phyloP scores from a whole-genome alignment of 2,329 filamentous ascomycete genomes.

The Curvularia lunata region DNA sequence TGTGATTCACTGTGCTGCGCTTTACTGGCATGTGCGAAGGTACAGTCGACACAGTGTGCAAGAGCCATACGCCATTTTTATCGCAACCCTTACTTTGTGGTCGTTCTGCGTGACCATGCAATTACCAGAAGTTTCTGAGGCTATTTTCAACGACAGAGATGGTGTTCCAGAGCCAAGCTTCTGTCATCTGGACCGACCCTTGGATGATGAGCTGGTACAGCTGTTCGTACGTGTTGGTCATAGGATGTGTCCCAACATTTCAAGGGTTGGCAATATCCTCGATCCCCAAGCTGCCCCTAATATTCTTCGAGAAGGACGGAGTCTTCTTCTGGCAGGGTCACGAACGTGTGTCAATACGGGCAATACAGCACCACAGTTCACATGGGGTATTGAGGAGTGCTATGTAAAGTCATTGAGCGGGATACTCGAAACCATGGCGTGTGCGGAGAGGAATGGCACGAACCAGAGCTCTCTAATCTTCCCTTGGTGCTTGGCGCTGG shows the following conservation, averaged over 20 bases:
- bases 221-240: constrained; percentile 59
- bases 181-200: constrained; percentile 62
- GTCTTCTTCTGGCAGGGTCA: not conserved
- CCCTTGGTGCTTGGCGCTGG: constrained; percentile 1
- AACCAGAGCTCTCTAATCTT: not conserved
- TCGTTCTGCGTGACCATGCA: constrained; percentile 49
- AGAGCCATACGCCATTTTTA: constrained; percentile 55
- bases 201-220: constrained; percentile 61
- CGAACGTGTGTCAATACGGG: not conserved
- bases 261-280: constrained; percentile 61
- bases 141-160: constrained; percentile 10
- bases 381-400: not conserved
- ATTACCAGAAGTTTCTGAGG: constrained; percentile 15
- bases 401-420: constrained; percentile 1
- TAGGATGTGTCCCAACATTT: constrained; percentile 59
- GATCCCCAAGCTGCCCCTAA: constrained; percentile 1
- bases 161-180: constrained; percentile 48
- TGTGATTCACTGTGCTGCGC: constrained; percentile 60
- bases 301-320: not conserved
- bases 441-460: not conserved
- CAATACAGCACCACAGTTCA: not conserved
- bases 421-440: not conserved
- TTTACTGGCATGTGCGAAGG: constrained; percentile 60
- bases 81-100: constrained; percentile 58
- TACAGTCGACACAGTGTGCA: constrained; percentile 57